Evolutionary conservation across 1,139 yeast genomes (phyloP).

Genomic region (Taphrina deformans): DNA sequence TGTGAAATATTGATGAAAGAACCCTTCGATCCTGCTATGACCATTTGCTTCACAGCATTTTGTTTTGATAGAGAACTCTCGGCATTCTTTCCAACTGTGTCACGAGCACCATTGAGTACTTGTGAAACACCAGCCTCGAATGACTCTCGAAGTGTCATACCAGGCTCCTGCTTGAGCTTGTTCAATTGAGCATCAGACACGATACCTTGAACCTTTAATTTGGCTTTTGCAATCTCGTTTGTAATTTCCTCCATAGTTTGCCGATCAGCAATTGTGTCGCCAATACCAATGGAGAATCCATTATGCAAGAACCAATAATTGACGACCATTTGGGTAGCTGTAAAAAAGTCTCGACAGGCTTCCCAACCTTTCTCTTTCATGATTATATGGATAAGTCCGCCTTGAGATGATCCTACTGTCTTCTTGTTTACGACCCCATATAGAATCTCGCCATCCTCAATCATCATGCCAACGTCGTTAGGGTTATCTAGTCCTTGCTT

Average conservation of each 20-base stretch:
- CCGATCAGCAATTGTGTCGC: constrained; percentile 99
- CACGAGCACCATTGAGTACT: constrained; percentile 96
- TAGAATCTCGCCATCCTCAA: constrained; percentile 88
- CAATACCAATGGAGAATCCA: constrained; percentile 98
- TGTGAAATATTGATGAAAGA: constrained; percentile 97
- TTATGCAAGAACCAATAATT: constrained; percentile 95
- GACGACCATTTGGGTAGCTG: constrained; percentile 90
- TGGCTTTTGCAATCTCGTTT: constrained; percentile 87
- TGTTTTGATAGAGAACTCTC: constrained; percentile 91
- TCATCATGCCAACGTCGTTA: constrained; percentile 86
- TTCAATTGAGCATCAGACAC: constrained; percentile 89
- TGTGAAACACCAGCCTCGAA: constrained; percentile 96
- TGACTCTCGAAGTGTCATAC: constrained; percentile 98
- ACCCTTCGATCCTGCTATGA: constrained; percentile 98
- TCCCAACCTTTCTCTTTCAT: constrained; percentile 96
- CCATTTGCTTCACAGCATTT: constrained; percentile 98
- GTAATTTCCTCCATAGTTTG: constrained; percentile 92
- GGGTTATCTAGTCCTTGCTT: constrained; percentile 82
- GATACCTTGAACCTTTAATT: constrained; percentile 87
- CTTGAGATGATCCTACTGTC: constrained; percentile 97
- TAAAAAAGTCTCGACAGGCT: constrained; percentile 84
- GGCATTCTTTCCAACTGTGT: constrained; percentile 97
- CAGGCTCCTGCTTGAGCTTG: constrained; percentile 88
- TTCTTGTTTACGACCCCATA: constrained; percentile 98
- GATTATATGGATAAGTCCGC: constrained; percentile 95